Conservation (phyloP, 2,329 filamentous ascomycete species). For the Cladosporium sp. region DNA sequence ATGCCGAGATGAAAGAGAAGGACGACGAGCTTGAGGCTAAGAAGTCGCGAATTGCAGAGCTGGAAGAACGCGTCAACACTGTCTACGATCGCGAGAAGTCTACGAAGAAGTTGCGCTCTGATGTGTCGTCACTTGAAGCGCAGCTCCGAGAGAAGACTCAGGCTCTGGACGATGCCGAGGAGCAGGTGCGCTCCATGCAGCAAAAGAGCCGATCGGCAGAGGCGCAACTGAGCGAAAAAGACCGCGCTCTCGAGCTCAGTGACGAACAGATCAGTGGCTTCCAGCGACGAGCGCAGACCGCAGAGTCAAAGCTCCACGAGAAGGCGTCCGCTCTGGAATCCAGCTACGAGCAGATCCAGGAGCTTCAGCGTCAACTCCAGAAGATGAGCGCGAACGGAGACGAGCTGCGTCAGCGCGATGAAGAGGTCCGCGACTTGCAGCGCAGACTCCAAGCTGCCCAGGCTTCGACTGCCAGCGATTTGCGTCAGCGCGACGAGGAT, state of each 20-base stretch:
- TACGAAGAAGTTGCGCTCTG: constrained; percentile 32
- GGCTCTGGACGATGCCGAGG: constrained; percentile 29
- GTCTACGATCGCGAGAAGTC: constrained; percentile 31
- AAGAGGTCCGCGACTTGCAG: constrained; percentile 55
- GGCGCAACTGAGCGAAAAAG: constrained; percentile 12
- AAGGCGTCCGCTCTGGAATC: constrained; percentile 31
- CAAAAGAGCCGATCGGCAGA: constrained; percentile 27
- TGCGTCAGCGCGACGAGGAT: constrained; percentile 34
- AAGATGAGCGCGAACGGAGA: constrained; percentile 15
- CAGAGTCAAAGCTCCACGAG: constrained; percentile 25
- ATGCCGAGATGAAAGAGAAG: constrained; percentile 46
- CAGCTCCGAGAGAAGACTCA: constrained; percentile 31
- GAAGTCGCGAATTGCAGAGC: constrained; percentile 26
- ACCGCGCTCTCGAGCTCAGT: constrained; percentile 11
- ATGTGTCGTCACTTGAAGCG: constrained; percentile 29
- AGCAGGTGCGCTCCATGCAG: constrained; percentile 28
- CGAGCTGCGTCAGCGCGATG: constrained; percentile 14
- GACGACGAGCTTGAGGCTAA: constrained; percentile 37
- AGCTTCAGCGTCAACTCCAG: constrained; percentile 18
- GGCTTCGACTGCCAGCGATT: constrained; percentile 19
- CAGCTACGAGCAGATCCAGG: constrained; percentile 2
- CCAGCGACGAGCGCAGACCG: constrained; percentile 9
- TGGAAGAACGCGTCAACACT: constrained; percentile 26
- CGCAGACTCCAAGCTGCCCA: constrained; percentile 16
- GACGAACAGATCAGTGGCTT: constrained; percentile 9